Evolutionary conservation across 179 eudicot genomes (phyloP).

Genomic region (Sideroxylon spinosum): DNA sequence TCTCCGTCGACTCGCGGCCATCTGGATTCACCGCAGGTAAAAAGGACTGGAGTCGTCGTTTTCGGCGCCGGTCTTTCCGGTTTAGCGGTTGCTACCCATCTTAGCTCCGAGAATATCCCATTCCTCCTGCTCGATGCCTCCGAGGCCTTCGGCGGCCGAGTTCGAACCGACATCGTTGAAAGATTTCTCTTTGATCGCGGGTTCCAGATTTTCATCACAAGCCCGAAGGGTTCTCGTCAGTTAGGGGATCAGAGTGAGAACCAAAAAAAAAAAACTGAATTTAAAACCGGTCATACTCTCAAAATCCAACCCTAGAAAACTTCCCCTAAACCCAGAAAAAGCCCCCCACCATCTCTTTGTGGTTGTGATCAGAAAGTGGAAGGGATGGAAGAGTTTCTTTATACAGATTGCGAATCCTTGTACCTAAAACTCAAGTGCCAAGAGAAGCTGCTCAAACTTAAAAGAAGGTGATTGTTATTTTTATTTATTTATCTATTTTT

Average conservation of each 20-base stretch:
- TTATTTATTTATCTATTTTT: neutral
- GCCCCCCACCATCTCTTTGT: neutral
- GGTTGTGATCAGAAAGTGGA: neutral
- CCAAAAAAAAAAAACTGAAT: no score
- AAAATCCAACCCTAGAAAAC: no score
- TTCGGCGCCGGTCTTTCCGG: slow-evolving; percentile 90
- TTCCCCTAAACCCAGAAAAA: neutral
- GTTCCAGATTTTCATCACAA: slow-evolving; percentile 94
- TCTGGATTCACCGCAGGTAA: neutral
- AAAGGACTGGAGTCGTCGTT: slow-evolving; percentile 41
- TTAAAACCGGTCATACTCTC: no score
- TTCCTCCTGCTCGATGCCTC: slow-evolving; percentile 80
- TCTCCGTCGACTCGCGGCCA: slow-evolving; percentile 26
- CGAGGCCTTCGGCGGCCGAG: slow-evolving; percentile 85
- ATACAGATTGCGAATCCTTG: slow-evolving; percentile 9
- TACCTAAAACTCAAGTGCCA: slow-evolving; percentile 17
- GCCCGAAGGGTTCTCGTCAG: slow-evolving; percentile 47
- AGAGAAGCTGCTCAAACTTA: slow-evolving; percentile 19
- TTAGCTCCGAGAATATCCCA: slow-evolving; percentile 43
- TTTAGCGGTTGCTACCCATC: slow-evolving; percentile 67
- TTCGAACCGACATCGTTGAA: slow-evolving; percentile 71
- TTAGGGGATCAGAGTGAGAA: no score
- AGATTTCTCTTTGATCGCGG: slow-evolving; percentile 94
- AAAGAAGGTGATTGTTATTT: slow-evolving; percentile 15
- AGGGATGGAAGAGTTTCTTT: slow-evolving; percentile 15